Base-by-base conservation (phyloP, 2,329 filamentous ascomycete genomes). In the Ambrosiella xylebori region DNA sequence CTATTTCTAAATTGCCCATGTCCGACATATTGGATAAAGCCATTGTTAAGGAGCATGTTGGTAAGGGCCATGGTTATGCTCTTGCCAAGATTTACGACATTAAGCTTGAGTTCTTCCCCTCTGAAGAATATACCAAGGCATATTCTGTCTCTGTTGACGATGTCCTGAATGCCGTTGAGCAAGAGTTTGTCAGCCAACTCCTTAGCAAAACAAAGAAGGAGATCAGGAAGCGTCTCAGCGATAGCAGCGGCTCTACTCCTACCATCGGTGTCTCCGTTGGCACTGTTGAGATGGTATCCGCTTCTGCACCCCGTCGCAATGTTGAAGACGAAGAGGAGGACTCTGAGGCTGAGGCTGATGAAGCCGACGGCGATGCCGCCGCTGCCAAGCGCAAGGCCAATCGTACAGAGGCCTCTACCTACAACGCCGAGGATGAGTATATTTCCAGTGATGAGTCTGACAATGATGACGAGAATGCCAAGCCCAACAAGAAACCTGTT, bases 401-500 rank as follows among this genome's bases (percentile, higher is more conserved):
- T 68, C 83, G 86, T 45, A 75, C 78, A 56, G 86, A 95, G 69
- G 86, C 85, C 37, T 83, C 91, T 1, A 93, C 88, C 12, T 97
- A 96, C 64, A 91, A 88, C 44, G 87, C 84, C 39, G 94, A 95
- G 52, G 93, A 97, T 66, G 90, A 95, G 4, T 91, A 91, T 3
- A 78, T 40, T 81, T 94, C 57, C 82, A 85, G 64, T 74, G 80
- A 81, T 17, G 77, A 77, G 1, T 77, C 80, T 54, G 76, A 81
- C 40, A 81, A 84, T 15, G 68, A 70, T 39, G 59, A 59, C 45
- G 71, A 75, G 17, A 70, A 67, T 19, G 75, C 74, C 57, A 78
- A 74, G 61, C 74, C 74, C 2, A 27, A 47, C 11, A 15, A 47
- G 11, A 68, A 68, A 40, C 62, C 59, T 51, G 62, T 59, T 11